Percentiles rank a stretch among this genome's conserved stretches.
phyloP scores from a whole-genome alignment of 2,329 filamentous ascomycete genomes.

The Trichoderma sp. region DNA sequence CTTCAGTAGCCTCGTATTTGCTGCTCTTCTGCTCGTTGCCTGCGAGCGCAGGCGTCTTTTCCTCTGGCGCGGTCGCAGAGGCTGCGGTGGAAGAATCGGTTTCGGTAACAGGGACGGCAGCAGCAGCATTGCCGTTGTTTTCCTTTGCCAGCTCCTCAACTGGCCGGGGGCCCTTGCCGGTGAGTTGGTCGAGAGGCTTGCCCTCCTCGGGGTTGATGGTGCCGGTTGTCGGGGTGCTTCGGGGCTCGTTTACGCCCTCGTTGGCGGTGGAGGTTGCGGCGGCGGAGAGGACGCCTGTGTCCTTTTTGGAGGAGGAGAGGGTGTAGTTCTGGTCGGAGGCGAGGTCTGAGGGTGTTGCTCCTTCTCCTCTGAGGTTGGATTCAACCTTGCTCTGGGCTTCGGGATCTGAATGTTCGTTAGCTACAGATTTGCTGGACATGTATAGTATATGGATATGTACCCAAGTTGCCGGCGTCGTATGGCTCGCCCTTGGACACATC shows the following conservation, averaged over 20 bases:
- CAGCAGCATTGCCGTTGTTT: slow-evolving; percentile 42
- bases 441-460: slow-evolving; percentile 40
- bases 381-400: slow-evolving; percentile 28
- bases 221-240: not conserved
- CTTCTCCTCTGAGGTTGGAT: slow-evolving; percentile 12
- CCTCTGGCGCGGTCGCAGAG: not conserved
- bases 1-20: slow-evolving; percentile 53
- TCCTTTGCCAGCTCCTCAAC: slow-evolving; percentile 44
- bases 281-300: not conserved
- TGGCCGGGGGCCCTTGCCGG: slow-evolving; percentile 33
- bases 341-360: not conserved
- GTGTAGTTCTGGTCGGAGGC: not conserved
- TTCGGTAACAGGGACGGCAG: not conserved
- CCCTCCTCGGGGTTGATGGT: slow-evolving; percentile 8
- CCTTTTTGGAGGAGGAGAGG: not conserved
- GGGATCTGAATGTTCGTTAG: not conserved
- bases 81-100: not conserved
- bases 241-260: not conserved
- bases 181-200: slow-evolving; percentile 10
- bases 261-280: slow-evolving; percentile 16
- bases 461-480: slow-evolving; percentile 77
- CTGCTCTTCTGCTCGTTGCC: slow-evolving; percentile 32
- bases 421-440: not conserved
- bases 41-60: not conserved
- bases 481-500: slow-evolving; percentile 70